A percentile compares a stretch with the other conserved stretches of the same genome.
phyloP scores from a whole-genome alignment of 139 green algal genomes.

The Chlamydomonas sp. region DNA sequence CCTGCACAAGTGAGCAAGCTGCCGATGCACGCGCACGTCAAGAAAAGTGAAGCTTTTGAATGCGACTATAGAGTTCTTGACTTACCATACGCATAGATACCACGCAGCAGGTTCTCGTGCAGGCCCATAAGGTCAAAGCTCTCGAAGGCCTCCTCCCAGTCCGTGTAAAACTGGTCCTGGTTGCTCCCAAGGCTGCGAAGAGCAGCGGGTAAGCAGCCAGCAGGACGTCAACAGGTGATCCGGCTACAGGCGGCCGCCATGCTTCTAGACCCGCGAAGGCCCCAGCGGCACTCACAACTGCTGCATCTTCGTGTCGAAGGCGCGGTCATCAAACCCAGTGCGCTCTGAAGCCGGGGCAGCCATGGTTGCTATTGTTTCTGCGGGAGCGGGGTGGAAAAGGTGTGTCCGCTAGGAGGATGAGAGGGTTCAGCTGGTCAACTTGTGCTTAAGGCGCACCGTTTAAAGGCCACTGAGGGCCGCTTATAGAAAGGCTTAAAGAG shows the following conservation, averaged over 20 bases:
- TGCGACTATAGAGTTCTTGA: not conserved
- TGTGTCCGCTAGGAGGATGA: too few relatives aligned
- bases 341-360: slow-evolving; percentile 14
- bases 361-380: slow-evolving; percentile 43
- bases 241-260: not conserved
- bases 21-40: too few relatives aligned
- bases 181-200: slow-evolving; percentile 70
- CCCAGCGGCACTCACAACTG: slow-evolving; percentile 56
- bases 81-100: slow-evolving; percentile 99
- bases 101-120: slow-evolving; percentile 98
- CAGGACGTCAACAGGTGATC: not conserved
- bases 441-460: too few relatives aligned
- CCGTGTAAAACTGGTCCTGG: slow-evolving; percentile 91
- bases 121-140: slow-evolving; percentile 98
- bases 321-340: slow-evolving; percentile 64
- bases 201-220: not conserved
- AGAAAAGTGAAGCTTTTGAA: too few relatives aligned
- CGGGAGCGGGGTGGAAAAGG: not conserved
- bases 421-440: too few relatives aligned
- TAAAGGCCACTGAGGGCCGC: too few relatives aligned
- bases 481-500: too few relatives aligned
- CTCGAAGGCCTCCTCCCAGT: slow-evolving; percentile 97
- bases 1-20: too few relatives aligned
- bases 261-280: not conserved
- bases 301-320: slow-evolving; percentile 72